Evolutionary conservation across 1,284 basidiomycete species (phyloP), one percentile per base, ranked within the genome.

Genomic region (Cutaneotrichosporon curvatum): DNA sequence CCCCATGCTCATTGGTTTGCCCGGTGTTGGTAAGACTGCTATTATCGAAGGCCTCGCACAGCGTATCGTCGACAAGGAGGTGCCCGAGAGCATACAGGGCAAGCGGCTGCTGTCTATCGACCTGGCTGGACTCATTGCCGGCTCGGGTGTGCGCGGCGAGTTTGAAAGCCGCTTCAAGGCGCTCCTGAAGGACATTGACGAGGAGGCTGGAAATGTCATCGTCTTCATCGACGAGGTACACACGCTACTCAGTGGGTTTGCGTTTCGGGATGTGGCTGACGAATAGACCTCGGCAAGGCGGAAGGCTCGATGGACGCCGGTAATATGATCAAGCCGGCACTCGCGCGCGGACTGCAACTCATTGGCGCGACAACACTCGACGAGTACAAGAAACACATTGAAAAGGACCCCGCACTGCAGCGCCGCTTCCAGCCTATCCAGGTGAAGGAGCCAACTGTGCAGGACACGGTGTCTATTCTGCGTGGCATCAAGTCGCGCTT

Each of bases 131-230:
- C 79, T 92, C 20, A 79, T 94, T 71, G 86, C 85, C 12, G 89
- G 89, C 3, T 87, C 89, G 0, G 87, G 86, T 0, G 83, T 92
- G 39, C 81, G 89, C 25, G 91, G 90, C 2, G 83, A 87, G 52
- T 94, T 94, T 51, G 90, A 95, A 60, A 87, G 87, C 65, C 89
- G 89, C 60, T 90, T 94, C 77, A 90, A 89, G 66, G 81, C 80
- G 0, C 74, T 92, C 6, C 75, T 94, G 22, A 79, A 79, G 34
- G 90, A 95, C 62, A 90, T 95, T 50, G 87, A 92, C 61, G 85
- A 83, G 12, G 82, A 86, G 72, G 81, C 81, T 51, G 56, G 77
- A 31, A 50, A 73, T 15, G 67, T 74, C 6, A 90, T 91, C 37
- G 84, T 84, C 62, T 92, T 92, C 68, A 89, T 92, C 48, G 89